Evolutionary conservation across 495 filamentous ascomycete species (phyloP), one percentile per base, ranked within the genome.

Genomic region (Penicillium cosmopolitanum): DNA sequence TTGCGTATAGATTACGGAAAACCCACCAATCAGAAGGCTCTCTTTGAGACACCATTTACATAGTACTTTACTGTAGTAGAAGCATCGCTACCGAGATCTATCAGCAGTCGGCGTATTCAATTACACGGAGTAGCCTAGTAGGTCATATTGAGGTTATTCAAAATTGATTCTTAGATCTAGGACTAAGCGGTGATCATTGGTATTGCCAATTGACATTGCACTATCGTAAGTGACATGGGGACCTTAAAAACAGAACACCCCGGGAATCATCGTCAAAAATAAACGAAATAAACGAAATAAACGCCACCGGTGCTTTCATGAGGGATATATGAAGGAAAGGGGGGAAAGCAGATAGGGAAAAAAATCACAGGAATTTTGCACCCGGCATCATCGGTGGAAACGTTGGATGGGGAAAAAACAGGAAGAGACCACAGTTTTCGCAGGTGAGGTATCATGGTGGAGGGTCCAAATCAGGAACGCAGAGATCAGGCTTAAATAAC

Each of bases 371-470:
- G 48, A 65, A 60, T 57, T 67, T 69, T 66, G 53, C 15, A 16
- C 47, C 43, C 57, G 38, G 19, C 33, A 51, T 48, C 47, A 44
- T 16, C 13, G 23, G 21, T 4, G 13, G 5, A 44, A 9, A 16
- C 12, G 23, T 6, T 51, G 50, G 50, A 28, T 10, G 15, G 23
- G 36, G n/a, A 13, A 31, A 33, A n/a, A 28, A 55, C 7, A 31
- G 21, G 15, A 35, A 34, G 25, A 50, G 31, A 38, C 34, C 46
- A 9, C 5, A 28, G 46, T 15, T 48, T 48, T 54, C 62, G 67
- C 64, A 56, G 60, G 53, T 60, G 65, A 73, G 73, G 73, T 78
- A 77, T 78, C 73, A 77, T 72, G 60, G 63, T 57, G 65, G 6
- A 61, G 63, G 57, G 53, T 58, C 62, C 52, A 69, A 60, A 43